Conservation (phyloP, 2,329 filamentous ascomycete species). For the Aspergillus pseudoviridinutans region DNA sequence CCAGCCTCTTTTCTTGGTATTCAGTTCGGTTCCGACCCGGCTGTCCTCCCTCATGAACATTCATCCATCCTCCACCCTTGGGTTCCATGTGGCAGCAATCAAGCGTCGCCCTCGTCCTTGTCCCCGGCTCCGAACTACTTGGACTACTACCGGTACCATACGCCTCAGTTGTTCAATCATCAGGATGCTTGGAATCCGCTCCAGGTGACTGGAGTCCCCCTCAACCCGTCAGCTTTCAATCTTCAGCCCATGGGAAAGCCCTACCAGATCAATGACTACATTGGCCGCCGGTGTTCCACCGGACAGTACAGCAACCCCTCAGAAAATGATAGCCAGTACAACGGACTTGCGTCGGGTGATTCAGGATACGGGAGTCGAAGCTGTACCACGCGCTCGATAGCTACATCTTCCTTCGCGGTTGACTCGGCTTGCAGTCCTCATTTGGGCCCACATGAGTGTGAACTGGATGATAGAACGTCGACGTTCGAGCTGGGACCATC, state of each 20-base stretch:
- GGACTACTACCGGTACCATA: slow-evolving; percentile 20
- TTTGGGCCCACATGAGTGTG: slow-evolving; percentile 19
- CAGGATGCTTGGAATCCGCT: slow-evolving; percentile 34
- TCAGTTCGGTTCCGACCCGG: slow-evolving; percentile 21
- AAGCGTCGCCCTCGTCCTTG: slow-evolving; percentile 10
- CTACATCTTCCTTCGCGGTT: slow-evolving; percentile 24
- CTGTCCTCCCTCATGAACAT: slow-evolving; percentile 16
- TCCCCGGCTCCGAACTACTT: slow-evolving; percentile 16
- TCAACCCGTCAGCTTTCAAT: slow-evolving; percentile 14
- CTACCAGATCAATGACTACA: slow-evolving; percentile 12
- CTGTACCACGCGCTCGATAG: slow-evolving; percentile 25
- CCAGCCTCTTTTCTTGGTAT: slow-evolving; percentile 24
- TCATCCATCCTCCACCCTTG: slow-evolving; percentile 19
- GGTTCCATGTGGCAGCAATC: slow-evolving; percentile 8
- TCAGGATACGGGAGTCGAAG: slow-evolving; percentile 35
- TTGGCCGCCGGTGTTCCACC: slow-evolving; percentile 21
- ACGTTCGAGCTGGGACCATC: slow-evolving; percentile 15
- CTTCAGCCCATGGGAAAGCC: slow-evolving; percentile 16
- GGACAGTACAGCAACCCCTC: slow-evolving; percentile 27
- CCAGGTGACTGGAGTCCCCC: slow-evolving; percentile 23
- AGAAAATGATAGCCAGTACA: slow-evolving; percentile 30
- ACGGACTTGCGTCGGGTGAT: slow-evolving; percentile 27
- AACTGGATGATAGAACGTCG: slow-evolving; percentile 15
- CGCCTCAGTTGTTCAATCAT: slow-evolving; percentile 15
- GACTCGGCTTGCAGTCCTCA: slow-evolving; percentile 27